Evolutionary conservation across 176 grass and related monocot species (phyloP).

Genomic region (Bothriochloa decipiens): DNA sequence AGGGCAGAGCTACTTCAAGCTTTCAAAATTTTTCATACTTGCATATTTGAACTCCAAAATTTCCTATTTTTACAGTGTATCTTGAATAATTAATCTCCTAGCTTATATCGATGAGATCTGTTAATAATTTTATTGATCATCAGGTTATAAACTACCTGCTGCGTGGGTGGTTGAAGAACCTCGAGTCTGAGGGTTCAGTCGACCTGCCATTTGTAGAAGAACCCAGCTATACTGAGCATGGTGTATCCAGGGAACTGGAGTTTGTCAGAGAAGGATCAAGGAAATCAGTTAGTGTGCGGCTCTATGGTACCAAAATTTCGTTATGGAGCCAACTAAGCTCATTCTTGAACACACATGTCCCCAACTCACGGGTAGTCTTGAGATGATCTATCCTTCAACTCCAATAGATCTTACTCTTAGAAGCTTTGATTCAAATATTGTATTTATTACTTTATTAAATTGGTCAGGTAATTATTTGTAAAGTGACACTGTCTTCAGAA

Average conservation of each 20-base stretch:
- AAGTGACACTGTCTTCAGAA: not conserved
- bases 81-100: not conserved
- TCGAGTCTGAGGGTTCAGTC: conserved; percentile 72
- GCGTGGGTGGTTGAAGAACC: conserved; percentile 88
- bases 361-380: conserved; percentile 47
- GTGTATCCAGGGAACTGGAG: conserved; percentile 65
- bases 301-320: conserved; percentile 71
- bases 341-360: conserved; percentile 52
- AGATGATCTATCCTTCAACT: conserved; percentile 41
- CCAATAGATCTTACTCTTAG: conserved; percentile 28
- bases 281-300: conserved; percentile 74
- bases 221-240: conserved; percentile 51
- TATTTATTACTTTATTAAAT: conserved; percentile 55
- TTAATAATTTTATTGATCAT: conserved; percentile 23
- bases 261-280: conserved; percentile 77
- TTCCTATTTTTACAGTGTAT: not conserved
- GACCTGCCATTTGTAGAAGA: conserved; percentile 81
- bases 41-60: not conserved
- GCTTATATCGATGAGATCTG: not conserved
- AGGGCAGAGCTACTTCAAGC: conserved; percentile 2
- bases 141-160: conserved; percentile 92
- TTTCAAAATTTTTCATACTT: not conserved
- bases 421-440: conserved; percentile 43
- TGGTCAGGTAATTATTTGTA: conserved; percentile 33
- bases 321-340: conserved; percentile 67